Conservation (phyloP, 2,329 filamentous ascomycete species). For the Lasiodiplodia hormozganensis region DNA sequence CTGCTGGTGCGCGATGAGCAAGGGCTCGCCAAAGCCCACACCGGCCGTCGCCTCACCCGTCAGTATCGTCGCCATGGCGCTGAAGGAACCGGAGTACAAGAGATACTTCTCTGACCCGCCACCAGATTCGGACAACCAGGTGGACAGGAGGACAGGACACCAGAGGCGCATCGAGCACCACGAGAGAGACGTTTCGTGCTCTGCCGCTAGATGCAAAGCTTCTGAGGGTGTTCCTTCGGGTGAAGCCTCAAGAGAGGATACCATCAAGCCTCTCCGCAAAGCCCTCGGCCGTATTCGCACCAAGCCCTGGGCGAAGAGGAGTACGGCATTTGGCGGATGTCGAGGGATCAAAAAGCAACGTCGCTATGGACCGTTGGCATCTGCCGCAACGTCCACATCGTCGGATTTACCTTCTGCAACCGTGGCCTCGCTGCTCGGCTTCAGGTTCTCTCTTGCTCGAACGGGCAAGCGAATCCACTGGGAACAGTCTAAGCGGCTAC, state of each 20-base stretch:
- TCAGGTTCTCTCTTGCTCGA: constrained; percentile 70
- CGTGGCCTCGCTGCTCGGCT: constrained; percentile 71
- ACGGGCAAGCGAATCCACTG: constrained; percentile 73
- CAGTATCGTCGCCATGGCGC: neutral
- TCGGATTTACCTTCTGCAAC: constrained; percentile 62
- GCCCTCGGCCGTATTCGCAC: constrained; percentile 65
- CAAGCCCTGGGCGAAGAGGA: constrained; percentile 60
- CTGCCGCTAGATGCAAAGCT: constrained; percentile 29
- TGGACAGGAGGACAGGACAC: too few relatives aligned
- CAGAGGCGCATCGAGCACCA: too few relatives aligned
- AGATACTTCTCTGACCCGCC: neutral
- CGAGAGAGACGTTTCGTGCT: constrained; percentile 73
- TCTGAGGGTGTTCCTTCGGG: too few relatives aligned
- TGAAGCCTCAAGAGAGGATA: constrained; percentile 69
- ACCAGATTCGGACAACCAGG: neutral
- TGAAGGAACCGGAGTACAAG: neutral
- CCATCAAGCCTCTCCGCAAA: constrained; percentile 70
- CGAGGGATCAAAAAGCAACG: too few relatives aligned
- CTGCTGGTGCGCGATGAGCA: too few relatives aligned
- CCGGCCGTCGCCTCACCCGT: too few relatives aligned
- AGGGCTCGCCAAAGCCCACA: too few relatives aligned
- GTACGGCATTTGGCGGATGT: constrained; percentile 33
- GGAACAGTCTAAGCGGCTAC: constrained; percentile 65
- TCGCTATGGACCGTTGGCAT: constrained; percentile 39
- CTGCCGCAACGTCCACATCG: constrained; percentile 39